Percentiles rank a stretch among this genome's conserved stretches.
phyloP scores from a whole-genome alignment of 345 rosid species.

The Corchorus capsularis region DNA sequence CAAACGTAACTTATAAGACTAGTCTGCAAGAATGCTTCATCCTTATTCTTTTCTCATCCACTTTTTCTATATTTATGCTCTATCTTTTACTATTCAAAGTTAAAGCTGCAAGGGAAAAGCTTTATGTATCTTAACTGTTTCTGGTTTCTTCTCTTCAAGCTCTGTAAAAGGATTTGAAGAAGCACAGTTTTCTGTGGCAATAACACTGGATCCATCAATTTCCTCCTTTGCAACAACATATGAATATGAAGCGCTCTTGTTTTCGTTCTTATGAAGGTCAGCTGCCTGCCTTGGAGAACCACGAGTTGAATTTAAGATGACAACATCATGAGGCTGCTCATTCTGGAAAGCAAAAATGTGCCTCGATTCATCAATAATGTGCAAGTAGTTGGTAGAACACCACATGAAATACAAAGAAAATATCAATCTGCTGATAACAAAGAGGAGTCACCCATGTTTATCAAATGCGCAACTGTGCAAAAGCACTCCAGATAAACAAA shows the following conservation, averaged over 20 bases:
- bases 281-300: constrained; percentile 24
- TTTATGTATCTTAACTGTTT: constrained; percentile 37
- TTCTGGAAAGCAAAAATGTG: constrained; percentile 7
- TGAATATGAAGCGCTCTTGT: constrained; percentile 23
- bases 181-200: constrained; percentile 13
- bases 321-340: constrained; percentile 23
- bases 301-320: constrained; percentile 27
- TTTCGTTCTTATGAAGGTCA: constrained; percentile 26
- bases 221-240: constrained; percentile 27
- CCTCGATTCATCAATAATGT: constrained; percentile 14
- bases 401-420: background rate
- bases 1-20: background rate
- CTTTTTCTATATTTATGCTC: background rate
- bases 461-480: background rate
- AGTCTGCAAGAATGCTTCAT: background rate
- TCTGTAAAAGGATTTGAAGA: constrained; percentile 24
- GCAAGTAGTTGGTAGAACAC: background rate
- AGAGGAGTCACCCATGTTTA: background rate
- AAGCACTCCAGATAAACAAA: constrained; percentile 1
- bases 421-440: background rate
- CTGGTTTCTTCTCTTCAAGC: constrained; percentile 36
- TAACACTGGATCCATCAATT: constrained; percentile 28
- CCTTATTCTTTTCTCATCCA: background rate
- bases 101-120: constrained; percentile 6
- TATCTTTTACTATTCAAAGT: background rate